Evolutionary conservation across 176 grass and related monocot species (phyloP).

Genomic region (Hyparrhenia diplandra): DNA sequence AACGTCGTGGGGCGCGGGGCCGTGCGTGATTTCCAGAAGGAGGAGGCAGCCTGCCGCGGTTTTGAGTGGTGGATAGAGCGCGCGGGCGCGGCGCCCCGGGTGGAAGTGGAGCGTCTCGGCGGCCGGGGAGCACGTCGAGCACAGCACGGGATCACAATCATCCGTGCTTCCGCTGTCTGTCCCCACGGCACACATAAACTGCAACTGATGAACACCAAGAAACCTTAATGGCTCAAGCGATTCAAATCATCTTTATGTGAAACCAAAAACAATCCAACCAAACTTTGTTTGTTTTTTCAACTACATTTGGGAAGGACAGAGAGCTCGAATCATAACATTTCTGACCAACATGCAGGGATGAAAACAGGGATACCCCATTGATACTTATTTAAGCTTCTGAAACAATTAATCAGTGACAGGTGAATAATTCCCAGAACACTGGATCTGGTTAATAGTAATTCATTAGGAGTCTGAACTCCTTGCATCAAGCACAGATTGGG

Average conservation of each 20-base stretch:
- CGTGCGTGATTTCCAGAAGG: not conserved
- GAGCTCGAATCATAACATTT: not conserved
- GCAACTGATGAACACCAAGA: not conserved
- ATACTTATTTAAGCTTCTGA: not conserved
- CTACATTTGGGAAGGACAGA: no score
- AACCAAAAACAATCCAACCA: not conserved
- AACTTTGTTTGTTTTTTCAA: no score
- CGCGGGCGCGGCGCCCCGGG: not conserved
- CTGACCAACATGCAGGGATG: not conserved
- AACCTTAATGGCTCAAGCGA: not conserved
- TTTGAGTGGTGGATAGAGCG: conserved; percentile 31
- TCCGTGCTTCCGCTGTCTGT: not conserved
- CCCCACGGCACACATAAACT: not conserved
- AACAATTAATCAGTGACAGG: not conserved
- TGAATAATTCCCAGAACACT: not conserved
- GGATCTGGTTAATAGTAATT: not conserved
- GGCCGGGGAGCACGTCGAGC: not conserved
- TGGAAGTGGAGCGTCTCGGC: not conserved
- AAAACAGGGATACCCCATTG: not conserved
- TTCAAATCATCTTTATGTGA: not conserved
- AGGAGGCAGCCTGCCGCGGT: not conserved
- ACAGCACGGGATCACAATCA: not conserved
- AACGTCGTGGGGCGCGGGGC: not conserved
- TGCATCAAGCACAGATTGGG: not conserved
- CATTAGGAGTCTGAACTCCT: not conserved